Conservation (phyloP, 2,329 filamentous ascomycete genomes). For the Knufia fluminis region DNA sequence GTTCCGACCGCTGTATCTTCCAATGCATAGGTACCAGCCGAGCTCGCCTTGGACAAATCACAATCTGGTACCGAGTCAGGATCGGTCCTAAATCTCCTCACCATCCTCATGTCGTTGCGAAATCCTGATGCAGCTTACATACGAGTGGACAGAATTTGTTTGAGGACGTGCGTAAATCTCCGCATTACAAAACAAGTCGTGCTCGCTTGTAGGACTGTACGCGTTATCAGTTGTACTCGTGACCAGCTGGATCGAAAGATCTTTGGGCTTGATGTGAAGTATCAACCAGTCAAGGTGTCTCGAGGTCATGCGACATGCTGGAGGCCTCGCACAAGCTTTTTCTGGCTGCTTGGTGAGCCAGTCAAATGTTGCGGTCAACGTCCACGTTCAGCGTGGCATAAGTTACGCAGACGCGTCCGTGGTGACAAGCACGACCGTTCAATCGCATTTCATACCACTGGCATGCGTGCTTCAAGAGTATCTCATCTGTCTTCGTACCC, state of each 20-base stretch:
- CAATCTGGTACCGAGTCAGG: background rate
- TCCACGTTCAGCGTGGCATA: no score
- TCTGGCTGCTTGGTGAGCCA: no score
- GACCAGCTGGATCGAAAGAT: background rate
- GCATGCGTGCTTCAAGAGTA: no score
- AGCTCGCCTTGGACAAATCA: background rate
- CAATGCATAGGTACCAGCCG: background rate
- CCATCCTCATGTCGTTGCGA: background rate
- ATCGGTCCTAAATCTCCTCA: background rate
- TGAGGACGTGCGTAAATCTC: background rate
- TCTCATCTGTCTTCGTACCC: no score
- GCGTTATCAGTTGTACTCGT: background rate
- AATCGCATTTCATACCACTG: no score
- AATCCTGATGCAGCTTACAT: background rate
- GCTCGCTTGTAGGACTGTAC: background rate
- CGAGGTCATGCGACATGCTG: background rate
- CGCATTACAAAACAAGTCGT: background rate
- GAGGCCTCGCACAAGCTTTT: background rate
- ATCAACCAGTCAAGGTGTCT: constrained; percentile 2
- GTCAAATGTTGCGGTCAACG: background rate
- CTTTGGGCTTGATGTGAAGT: background rate
- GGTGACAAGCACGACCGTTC: no score
- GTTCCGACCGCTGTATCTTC: background rate
- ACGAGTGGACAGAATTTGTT: background rate
- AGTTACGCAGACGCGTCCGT: no score